Base-by-base conservation (phyloP, 2,329 filamentous ascomycete genomes). In the Moelleriella libera region DNA sequence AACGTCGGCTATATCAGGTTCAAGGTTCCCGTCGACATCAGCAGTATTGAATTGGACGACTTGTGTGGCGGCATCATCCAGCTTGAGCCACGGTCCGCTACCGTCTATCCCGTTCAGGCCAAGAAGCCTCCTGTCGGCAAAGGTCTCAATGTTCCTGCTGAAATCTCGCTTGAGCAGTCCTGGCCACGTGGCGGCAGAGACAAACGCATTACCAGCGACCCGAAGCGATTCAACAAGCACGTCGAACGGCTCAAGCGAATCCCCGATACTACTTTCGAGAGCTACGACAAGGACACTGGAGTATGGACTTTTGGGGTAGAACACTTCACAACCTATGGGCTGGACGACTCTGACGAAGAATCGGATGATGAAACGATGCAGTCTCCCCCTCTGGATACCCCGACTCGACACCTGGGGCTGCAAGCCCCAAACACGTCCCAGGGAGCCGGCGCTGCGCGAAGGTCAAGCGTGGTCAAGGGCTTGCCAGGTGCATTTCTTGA, bases 261-360 rank as follows among this genome's bases (percentile, higher is more conserved):
- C 39, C 69, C 71, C 7, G 83, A 87, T 61, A 97, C 92, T 0
- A 79, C 80, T 4, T 97, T 95, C 57, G 72, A 89, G 56, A 74
- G 75, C 57, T 98, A 96, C 63, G 77, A 94, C 53, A 71, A 74
- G 49, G 74, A 86, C 1, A 88, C 81, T 46, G 92, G 90, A 46
- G 76, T 85, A 44, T 98, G 94, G 94, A 78, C 78, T 11, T 98
- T 98, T 68, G 80, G 73, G 8, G 92, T 98, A n/a, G 82, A 90
- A 58, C 92, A 98, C 64, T 98, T 94, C 63, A 97, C 90, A 1
- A 95, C 88, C 1, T 98, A 98, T 60, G 89, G 85, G 41, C 74
- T 97, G 47, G 84, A 90, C 53, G 87, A 85, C 41, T 78, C 82
- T 46, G 85, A 88, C 43, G 83, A 87, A 30, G 82, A 85, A 45